phyloP scores from a whole-genome alignment of 1,284 basidiomycete species.

The Neonothopanus nambi region DNA sequence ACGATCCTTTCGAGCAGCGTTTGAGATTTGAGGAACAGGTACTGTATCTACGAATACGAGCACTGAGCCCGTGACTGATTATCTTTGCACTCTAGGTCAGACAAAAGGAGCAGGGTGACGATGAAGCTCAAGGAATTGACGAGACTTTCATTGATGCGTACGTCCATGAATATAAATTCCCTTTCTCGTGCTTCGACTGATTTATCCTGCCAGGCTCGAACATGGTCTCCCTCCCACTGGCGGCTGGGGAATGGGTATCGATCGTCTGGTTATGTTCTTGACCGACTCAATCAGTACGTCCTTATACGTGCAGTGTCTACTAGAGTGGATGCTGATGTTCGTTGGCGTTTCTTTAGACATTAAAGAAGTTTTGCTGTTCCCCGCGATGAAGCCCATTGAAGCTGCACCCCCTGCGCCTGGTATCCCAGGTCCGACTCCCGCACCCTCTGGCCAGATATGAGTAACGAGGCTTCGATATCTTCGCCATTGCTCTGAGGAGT shows the following conservation, averaged over 20 bases:
- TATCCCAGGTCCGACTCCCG: conserved; percentile 5
- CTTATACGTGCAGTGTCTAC: conserved; percentile 20
- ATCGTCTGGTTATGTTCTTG: conserved; percentile 95
- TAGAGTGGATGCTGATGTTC: neutral
- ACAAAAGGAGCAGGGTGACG: conserved; percentile 97
- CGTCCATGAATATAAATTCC: conserved; percentile 33
- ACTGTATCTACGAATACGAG: conserved; percentile 12
- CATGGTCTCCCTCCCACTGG: conserved; percentile 97
- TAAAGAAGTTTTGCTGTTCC: conserved; percentile 90
- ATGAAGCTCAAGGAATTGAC: conserved; percentile 97
- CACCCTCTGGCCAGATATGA: conserved; percentile 4
- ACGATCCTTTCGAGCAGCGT: conserved; percentile 96
- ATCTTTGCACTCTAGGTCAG: conserved; percentile 45
- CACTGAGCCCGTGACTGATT: neutral
- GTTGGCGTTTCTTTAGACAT: conserved; percentile 55
- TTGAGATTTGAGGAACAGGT: conserved; percentile 95
- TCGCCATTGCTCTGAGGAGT: too few relatives aligned
- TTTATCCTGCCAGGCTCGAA: conserved; percentile 68
- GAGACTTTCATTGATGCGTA: conserved; percentile 92
- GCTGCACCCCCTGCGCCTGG: conserved; percentile 29
- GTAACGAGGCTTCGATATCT: too few relatives aligned
- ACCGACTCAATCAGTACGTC: conserved; percentile 85
- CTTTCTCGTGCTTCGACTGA: conserved; percentile 5
- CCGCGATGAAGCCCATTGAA: conserved; percentile 85
- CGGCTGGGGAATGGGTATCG: conserved; percentile 95